Evolutionary conservation across 352 stramenopile species (phyloP), one percentile per base, ranked within the genome.

Genomic region (Phytophthora melonis): DNA sequence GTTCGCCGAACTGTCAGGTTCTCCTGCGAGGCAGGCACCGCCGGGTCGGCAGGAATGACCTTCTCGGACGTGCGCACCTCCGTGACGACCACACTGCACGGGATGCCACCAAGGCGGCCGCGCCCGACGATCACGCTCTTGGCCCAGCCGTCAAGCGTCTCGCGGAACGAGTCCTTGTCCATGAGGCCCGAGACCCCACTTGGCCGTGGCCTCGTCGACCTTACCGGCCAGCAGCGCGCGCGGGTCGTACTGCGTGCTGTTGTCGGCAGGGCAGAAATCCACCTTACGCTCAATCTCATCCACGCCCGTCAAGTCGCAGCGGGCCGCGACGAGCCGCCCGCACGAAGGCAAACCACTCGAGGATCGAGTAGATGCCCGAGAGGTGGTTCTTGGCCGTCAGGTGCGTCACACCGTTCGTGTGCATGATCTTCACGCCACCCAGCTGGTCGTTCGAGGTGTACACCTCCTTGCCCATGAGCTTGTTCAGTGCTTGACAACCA

Each of bases 361-460:
- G 80, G 71, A 99, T 98, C 23, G 93, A 95, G 54, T 84, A 90
- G 52, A 99, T 94, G 64, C 95, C 96, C 55, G 98, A 92, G 50
- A 99, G 78, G 83, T 99, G 98, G 86, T 99, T 98, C 68, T 98
- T 94, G 30, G 97, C 91, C 59, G 97, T 91, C 70, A 99, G 63
- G 88, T 99, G 98, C 14, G 98, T 99, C 47, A 99, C 97, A 72
- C 98, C 98, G 86, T 99, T 99, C 53, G 94, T 97, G 80, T 99
- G 98, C 98, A 99, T 99, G 76, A 99, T 99, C 73, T 98, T 98
- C 63, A 98, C 93, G 19, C 98, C 98, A 78, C 98, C 98, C n/a
- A 99, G 88, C 82, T 99, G 98, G 74, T 99, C 97, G 84, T 99
- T 99, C 4, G 97, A 99, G 39, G 97, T 98, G 88, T 99, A 99